Percentiles rank a stretch among this genome's conserved stretches.
phyloP scores from a whole-genome alignment of 2,329 filamentous ascomycete genomes.

The Plenodomus tracheiphilus region DNA sequence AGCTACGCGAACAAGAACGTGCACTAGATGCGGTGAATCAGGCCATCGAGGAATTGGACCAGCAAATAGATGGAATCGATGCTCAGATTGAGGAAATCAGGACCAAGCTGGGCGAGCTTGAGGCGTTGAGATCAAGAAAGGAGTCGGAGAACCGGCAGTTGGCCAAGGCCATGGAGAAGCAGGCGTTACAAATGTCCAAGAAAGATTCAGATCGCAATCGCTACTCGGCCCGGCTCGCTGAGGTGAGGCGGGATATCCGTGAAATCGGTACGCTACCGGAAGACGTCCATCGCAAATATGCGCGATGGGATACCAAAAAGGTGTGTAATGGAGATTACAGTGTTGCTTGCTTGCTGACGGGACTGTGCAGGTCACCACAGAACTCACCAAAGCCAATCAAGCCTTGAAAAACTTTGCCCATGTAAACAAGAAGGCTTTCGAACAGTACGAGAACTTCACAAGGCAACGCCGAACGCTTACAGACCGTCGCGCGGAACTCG shows the following conservation, averaged over 20 bases:
- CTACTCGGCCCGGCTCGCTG: conserved; percentile 73
- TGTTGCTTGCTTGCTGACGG: conserved; percentile 10
- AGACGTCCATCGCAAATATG: conserved; percentile 90
- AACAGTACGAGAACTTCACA: conserved; percentile 98
- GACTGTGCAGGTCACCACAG: conserved; percentile 44
- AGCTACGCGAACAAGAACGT: conserved; percentile 75
- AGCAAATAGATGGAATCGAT: conserved; percentile 75
- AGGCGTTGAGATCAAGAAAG: conserved; percentile 64
- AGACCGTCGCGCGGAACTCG: conserved; percentile 82
- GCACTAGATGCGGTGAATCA: conserved; percentile 80
- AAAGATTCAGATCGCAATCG: conserved; percentile 85
- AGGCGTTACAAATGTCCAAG: conserved; percentile 90
- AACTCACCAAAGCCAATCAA: conserved; percentile 88
- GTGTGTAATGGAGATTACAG: conserved; percentile 52
- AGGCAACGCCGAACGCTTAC: conserved; percentile 85
- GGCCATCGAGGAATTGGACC: conserved; percentile 66
- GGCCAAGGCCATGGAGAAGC: conserved; percentile 75
- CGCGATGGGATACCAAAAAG: conserved; percentile 75
- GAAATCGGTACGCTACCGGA: conserved; percentile 92
- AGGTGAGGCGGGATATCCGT: conserved; percentile 85
- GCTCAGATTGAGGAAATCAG: conserved; percentile 65
- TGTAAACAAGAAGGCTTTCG: conserved; percentile 99
- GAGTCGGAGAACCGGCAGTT: conserved; percentile 76
- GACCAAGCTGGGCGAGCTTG: conserved; percentile 59
- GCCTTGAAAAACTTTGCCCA: conserved; percentile 94